Evolutionary conservation across 257 asterid genomes (phyloP).

Genomic region (Scutellaria barbata): DNA sequence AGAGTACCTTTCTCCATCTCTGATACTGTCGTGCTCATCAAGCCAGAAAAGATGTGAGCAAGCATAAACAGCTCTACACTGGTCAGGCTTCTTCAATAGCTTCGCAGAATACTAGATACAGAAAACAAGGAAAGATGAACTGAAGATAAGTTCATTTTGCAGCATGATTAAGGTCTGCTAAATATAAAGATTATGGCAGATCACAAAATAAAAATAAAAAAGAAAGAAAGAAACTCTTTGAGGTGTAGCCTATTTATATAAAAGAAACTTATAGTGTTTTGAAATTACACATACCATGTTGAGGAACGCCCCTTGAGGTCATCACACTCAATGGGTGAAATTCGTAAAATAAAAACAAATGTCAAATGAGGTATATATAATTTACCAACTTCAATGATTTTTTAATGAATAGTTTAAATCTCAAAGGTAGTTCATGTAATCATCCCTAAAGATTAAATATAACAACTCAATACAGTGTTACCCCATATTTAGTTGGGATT

Average conservation of each 20-base stretch:
- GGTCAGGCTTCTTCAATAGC: constrained; percentile 97
- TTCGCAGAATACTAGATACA: constrained; percentile 83
- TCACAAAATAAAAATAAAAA: too few relatives aligned
- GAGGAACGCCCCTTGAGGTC: too few relatives aligned
- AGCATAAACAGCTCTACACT: constrained; percentile 97
- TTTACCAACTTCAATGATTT: too few relatives aligned
- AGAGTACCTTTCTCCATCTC: constrained; percentile 94
- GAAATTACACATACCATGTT: too few relatives aligned
- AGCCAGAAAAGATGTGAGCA: constrained; percentile 98
- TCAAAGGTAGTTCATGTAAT: too few relatives aligned
- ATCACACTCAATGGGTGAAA: too few relatives aligned
- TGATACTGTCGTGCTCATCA: constrained; percentile 82
- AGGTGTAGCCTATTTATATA: too few relatives aligned
- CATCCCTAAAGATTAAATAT: not conserved
- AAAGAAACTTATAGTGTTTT: too few relatives aligned
- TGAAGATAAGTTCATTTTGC: constrained; percentile 22
- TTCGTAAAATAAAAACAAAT: too few relatives aligned
- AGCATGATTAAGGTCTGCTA: not conserved
- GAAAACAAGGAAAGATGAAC: constrained; percentile 30
- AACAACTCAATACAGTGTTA: not conserved
- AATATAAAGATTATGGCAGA: too few relatives aligned
- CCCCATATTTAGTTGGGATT: constrained; percentile 24
- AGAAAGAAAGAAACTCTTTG: too few relatives aligned
- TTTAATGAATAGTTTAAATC: not conserved
- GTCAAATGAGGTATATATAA: too few relatives aligned